These are phyloP conservation scores for Berberis thunbergii DNA, from an alignment of 164 flowering plant genomes.

Conservation along the genomic window DNA sequence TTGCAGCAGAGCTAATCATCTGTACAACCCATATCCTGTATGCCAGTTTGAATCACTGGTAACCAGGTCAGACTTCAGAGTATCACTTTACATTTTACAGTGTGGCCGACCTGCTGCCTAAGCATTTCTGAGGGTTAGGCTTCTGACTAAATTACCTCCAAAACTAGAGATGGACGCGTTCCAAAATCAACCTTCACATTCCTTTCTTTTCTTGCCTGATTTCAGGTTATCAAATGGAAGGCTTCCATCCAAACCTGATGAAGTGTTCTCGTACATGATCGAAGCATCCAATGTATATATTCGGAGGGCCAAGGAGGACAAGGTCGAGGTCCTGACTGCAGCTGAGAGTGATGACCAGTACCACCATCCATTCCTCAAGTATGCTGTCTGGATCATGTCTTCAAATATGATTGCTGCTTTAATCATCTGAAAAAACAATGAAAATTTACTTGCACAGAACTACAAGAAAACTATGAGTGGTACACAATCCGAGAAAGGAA, in stretches of 20 bases:
- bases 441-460: too few relatives aligned
- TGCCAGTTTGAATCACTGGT: slow-evolving; percentile 1
- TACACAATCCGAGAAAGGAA: too few relatives aligned
- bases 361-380: slow-evolving; percentile 2
- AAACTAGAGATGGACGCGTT: slow-evolving; percentile 3
- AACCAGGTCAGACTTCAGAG: slow-evolving; percentile 2
- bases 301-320: background rate
- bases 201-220: slow-evolving; percentile 57
- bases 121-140: slow-evolving; percentile 9
- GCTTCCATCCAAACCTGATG: slow-evolving; percentile 22
- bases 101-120: slow-evolving; percentile 8
- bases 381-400: background rate
- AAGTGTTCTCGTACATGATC: background rate
- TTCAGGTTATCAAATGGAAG: slow-evolving; percentile 36
- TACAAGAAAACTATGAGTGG: too few relatives aligned
- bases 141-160: background rate
- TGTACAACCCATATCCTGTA: slow-evolving; percentile 1
- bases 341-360: background rate
- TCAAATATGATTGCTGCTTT: background rate
- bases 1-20: slow-evolving; percentile 9
- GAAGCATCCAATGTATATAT: background rate
- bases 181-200: slow-evolving; percentile 34
- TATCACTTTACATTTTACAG: slow-evolving; percentile 11
- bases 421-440: background rate
- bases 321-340: background rate